phyloP scores from a whole-genome alignment of 257 asterid genomes.

The Primulina tabacum region DNA sequence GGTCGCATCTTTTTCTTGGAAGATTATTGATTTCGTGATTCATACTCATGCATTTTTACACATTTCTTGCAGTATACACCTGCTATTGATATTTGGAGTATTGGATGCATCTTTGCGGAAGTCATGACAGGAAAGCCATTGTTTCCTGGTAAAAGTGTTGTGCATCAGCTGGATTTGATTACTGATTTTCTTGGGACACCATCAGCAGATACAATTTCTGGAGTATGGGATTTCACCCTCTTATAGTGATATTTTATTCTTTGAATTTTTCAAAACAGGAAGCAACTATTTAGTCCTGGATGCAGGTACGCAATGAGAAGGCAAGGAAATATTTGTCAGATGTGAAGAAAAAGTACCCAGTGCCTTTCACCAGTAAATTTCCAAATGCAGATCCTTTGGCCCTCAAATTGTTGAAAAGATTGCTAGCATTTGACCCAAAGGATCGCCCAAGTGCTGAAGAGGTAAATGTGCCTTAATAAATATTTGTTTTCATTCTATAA shows the following conservation, averaged over 20 bases:
- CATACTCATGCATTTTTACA: constrained; percentile 24
- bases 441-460: constrained; percentile 89
- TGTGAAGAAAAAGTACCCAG: constrained; percentile 66
- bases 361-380: constrained; percentile 64
- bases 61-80: constrained; percentile 76
- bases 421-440: constrained; percentile 88
- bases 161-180: constrained; percentile 85
- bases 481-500: neutral
- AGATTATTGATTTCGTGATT: constrained; percentile 22
- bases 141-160: constrained; percentile 92
- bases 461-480: constrained; percentile 37
- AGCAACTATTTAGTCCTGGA: constrained; percentile 24
- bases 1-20: constrained; percentile 40
- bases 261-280: constrained; percentile 7
- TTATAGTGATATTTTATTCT: constrained; percentile 5
- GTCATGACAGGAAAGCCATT: constrained; percentile 80
- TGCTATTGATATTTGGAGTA: constrained; percentile 92
- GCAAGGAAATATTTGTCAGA: constrained; percentile 80
- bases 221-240: constrained; percentile 40
- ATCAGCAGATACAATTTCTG: constrained; percentile 67
- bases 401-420: constrained; percentile 60
- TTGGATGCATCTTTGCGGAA: constrained; percentile 90
- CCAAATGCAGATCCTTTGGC: constrained; percentile 68
- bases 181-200: constrained; percentile 93
- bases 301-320: constrained; percentile 90